Percentiles rank a stretch among this genome's conserved stretches.
Evolutionary conservation across 352 stramenopile genomes (phyloP).

Genomic region (Pseudoperonospora humuli): DNA sequence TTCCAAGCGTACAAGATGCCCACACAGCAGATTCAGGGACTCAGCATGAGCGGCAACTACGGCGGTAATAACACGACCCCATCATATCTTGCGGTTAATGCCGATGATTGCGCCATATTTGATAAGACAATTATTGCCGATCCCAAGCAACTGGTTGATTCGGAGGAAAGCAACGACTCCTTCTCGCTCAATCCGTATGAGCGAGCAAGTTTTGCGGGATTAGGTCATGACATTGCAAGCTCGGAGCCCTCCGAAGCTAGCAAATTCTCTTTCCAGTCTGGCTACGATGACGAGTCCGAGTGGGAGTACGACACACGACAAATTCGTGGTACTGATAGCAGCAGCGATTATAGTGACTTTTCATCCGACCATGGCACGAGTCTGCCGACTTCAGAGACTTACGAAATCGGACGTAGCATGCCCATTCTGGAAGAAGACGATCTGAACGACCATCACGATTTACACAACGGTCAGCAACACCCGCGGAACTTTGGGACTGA

Average conservation of each 20-base stretch:
- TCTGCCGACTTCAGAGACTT: constrained; percentile 34
- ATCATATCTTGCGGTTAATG: constrained; percentile 30
- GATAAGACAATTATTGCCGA: constrained; percentile 23
- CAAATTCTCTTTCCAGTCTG: constrained; percentile 75
- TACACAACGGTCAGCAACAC: constrained; percentile 12
- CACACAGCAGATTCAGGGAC: constrained; percentile 21
- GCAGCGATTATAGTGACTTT: constrained; percentile 27
- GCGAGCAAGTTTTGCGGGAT: constrained; percentile 59
- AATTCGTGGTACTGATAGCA: constrained; percentile 18
- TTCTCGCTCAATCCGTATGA: constrained; percentile 70
- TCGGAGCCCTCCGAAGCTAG: constrained; percentile 45
- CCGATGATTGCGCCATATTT: constrained; percentile 21
- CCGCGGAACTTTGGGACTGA: constrained; percentile 15
- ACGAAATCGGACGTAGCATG: constrained; percentile 41
- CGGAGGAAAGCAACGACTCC: constrained; percentile 34
- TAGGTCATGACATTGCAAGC: constrained; percentile 41
- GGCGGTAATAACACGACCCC: constrained; percentile 26
- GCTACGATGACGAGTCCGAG: constrained; percentile 61
- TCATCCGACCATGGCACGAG: constrained; percentile 31
- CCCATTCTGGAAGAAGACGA: constrained; percentile 62
- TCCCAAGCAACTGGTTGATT: constrained; percentile 7
- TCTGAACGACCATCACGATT: constrained; percentile 22
- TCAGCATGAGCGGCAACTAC: constrained; percentile 31
- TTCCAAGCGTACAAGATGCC: constrained; percentile 62
- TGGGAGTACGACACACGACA: constrained; percentile 61